These are phyloP conservation scores for Coelastrella sp. DNA, from an alignment of 139 green algal species.

Conservation along the genomic window DNA sequence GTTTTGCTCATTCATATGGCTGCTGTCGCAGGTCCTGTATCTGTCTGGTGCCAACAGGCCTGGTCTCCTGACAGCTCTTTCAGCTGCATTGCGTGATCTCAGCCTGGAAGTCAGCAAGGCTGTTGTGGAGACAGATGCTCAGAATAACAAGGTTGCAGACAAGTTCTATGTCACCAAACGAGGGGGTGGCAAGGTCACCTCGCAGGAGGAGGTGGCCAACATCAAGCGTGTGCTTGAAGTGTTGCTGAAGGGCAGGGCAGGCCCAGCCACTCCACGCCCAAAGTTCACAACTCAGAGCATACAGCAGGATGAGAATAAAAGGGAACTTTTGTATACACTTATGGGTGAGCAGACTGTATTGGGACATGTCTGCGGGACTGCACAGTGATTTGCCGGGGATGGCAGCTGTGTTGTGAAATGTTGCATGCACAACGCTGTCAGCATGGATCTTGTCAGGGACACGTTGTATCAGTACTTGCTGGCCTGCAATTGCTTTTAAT, in stretches of 20 bases:
- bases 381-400: neutral
- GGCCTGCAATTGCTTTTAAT: too few species aligned
- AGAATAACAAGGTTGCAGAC: conserved; percentile 69
- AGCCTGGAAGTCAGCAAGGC: conserved; percentile 82
- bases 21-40: conserved; percentile 57
- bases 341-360: conserved; percentile 71
- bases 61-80: conserved; percentile 82
- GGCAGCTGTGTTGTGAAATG: neutral
- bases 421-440: neutral
- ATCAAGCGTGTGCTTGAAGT: conserved; percentile 68
- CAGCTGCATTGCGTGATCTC: conserved; percentile 80
- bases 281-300: conserved; percentile 60
- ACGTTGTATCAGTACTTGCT: too few species aligned
- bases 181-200: conserved; percentile 72
- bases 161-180: conserved; percentile 85
- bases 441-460: neutral
- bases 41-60: conserved; percentile 71
- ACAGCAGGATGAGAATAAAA: conserved; percentile 52
- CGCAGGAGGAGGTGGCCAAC: conserved; percentile 58
- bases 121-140: conserved; percentile 60
- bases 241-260: conserved; percentile 50
- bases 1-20: neutral
- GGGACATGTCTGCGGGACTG: too few species aligned
- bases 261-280: conserved; percentile 37
- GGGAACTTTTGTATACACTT: conserved; percentile 82